Conservation (phyloP, 2,329 filamentous ascomycete genomes). For the Venturia aucupariae region DNA sequence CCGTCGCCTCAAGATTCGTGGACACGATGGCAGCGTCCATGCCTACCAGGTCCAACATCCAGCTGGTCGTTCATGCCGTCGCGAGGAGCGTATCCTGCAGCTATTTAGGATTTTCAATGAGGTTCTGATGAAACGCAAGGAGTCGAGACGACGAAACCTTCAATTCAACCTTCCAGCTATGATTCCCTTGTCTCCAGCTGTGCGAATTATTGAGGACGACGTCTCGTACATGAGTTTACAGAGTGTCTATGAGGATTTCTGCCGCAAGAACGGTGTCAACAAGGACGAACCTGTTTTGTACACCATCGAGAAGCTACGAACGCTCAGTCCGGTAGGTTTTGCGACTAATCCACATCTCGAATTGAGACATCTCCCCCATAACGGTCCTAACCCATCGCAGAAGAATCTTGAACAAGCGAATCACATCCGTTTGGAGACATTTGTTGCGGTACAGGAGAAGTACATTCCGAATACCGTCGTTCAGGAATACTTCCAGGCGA, state of each 20-base stretch:
- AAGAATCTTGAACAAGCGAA: constrained; percentile 60
- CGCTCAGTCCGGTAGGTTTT: constrained; percentile 36
- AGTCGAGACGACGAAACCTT: constrained; percentile 83
- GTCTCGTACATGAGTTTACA: constrained; percentile 89
- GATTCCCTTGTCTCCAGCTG: constrained; percentile 89
- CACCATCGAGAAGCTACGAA: constrained; percentile 86
- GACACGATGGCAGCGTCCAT: constrained; percentile 95
- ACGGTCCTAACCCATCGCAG: constrained; percentile 31
- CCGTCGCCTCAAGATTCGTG: constrained; percentile 86
- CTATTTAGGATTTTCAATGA: constrained; percentile 97
- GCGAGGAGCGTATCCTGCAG: constrained; percentile 91
- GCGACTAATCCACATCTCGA: background rate
- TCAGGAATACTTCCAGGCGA: constrained; percentile 80
- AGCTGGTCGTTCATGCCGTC: constrained; percentile 79
- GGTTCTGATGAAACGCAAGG: constrained; percentile 82
- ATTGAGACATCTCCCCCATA: constrained; percentile 16
- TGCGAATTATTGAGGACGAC: constrained; percentile 93
- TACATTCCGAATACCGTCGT: constrained; percentile 78
- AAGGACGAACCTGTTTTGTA: constrained; percentile 95
- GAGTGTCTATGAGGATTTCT: constrained; percentile 93
- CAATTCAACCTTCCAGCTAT: constrained; percentile 95
- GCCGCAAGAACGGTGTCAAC: constrained; percentile 71
- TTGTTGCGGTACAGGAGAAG: constrained; percentile 86
- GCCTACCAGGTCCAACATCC: constrained; percentile 95
- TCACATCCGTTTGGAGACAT: constrained; percentile 77